These are phyloP conservation scores for Ananas comosus DNA, from an alignment of 176 grass and related monocot species.

Conservation along the genomic window DNA sequence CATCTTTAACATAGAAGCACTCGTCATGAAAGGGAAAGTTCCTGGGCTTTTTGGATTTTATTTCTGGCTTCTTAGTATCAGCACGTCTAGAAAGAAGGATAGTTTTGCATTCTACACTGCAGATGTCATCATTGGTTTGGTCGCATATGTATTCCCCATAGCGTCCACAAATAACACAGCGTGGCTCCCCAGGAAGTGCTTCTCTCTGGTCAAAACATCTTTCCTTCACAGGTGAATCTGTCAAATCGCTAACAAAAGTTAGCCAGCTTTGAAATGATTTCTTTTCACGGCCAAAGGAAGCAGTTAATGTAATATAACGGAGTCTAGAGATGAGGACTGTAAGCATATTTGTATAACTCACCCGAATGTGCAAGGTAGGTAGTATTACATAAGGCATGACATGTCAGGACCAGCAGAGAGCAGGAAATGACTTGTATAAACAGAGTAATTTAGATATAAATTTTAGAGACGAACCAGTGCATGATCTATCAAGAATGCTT, in stretches of 20 bases:
- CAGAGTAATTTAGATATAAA: no score
- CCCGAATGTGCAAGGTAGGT: no score
- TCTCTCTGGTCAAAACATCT: constrained; percentile 78
- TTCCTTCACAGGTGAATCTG: constrained; percentile 58
- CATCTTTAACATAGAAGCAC: constrained; percentile 57
- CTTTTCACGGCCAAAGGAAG: no score
- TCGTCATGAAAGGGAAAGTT: constrained; percentile 63
- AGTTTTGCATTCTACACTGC: constrained; percentile 71
- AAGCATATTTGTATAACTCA: no score
- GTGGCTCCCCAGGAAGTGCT: constrained; percentile 66
- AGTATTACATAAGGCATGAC: no score
- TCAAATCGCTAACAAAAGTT: constrained; percentile 11
- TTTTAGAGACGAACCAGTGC: no score
- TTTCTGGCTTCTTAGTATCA: constrained; percentile 24
- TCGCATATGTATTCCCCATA: constrained; percentile 94
- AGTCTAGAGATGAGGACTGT: no score
- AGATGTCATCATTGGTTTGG: constrained; percentile 72
- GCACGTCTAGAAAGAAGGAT: constrained; percentile 48
- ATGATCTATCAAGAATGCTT: no score
- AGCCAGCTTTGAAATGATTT: no score
- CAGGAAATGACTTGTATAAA: no score
- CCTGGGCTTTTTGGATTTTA: constrained; percentile 26
- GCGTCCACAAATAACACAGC: constrained; percentile 57
- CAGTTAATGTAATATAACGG: no score
- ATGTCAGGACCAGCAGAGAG: no score